A percentile compares a stretch with the other conserved stretches of the same genome.
Evolutionary conservation across 805 yeast species (phyloP).

Genomic region (Myxozyma sirexii): DNA sequence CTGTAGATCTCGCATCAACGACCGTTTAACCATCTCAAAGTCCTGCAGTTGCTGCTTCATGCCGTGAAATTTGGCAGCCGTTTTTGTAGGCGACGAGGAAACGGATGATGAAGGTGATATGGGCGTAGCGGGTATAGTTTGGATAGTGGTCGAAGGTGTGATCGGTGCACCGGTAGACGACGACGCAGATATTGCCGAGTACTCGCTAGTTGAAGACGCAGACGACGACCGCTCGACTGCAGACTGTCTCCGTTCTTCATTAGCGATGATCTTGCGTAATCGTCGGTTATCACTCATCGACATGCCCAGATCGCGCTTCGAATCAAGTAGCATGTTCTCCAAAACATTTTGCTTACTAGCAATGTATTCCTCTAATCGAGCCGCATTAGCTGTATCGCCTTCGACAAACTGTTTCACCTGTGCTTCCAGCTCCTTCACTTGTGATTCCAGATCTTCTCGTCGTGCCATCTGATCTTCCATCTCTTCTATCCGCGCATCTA

Average conservation of each 20-base stretch:
- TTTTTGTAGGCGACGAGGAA: constrained; percentile 24
- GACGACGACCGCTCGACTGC: constrained; percentile 9
- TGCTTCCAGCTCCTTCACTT: constrained; percentile 23
- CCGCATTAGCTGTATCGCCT: constrained; percentile 3
- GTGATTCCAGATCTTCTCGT: constrained; percentile 30
- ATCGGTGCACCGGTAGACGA: background rate
- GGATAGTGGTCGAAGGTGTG: constrained; percentile 6
- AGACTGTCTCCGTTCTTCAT: background rate
- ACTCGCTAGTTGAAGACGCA: constrained; percentile 5
- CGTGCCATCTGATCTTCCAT: constrained; percentile 14
- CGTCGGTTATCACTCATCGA: constrained; percentile 27
- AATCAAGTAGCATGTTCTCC: constrained; percentile 13
- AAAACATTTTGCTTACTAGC: constrained; percentile 2
- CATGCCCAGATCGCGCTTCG: constrained; percentile 22
- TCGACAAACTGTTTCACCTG: constrained; percentile 4
- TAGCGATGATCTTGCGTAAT: constrained; percentile 12
- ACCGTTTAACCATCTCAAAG: constrained; percentile 36
- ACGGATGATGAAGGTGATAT: constrained; percentile 6
- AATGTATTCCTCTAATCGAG: constrained; percentile 10
- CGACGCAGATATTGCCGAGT: background rate
- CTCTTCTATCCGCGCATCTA: constrained; percentile 27
- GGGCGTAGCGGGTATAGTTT: background rate
- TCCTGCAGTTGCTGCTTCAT: constrained; percentile 31
- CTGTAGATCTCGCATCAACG: constrained; percentile 40
- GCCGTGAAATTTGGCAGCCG: constrained; percentile 17